Percentiles rank a stretch among this genome's conserved stretches.
Conservation (phyloP, 106 monocot species). For the Narthecium ossifragum region DNA sequence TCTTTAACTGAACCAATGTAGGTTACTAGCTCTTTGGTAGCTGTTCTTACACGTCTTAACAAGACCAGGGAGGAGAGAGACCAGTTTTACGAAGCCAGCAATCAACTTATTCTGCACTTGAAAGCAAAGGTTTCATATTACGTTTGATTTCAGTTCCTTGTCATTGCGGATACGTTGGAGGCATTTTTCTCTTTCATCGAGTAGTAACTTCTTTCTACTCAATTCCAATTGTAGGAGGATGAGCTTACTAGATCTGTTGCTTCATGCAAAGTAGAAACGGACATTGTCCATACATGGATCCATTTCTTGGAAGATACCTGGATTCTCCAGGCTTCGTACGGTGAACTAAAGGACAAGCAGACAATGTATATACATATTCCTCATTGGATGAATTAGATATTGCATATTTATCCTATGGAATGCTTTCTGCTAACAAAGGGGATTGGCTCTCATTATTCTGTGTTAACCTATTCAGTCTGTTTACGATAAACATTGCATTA, state of each 20-base stretch:
- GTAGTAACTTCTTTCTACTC: constrained; percentile 3
- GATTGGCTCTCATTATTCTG: not conserved
- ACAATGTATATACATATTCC: constrained; percentile 35
- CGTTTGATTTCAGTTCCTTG: not conserved
- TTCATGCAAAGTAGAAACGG: constrained; percentile 79
- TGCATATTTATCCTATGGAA: not conserved
- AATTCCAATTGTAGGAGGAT: constrained; percentile 52
- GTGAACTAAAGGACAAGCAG: constrained; percentile 66
- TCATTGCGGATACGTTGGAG: not conserved
- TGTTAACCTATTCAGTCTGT: not conserved
- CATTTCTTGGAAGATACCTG: constrained; percentile 94
- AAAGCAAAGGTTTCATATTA: constrained; percentile 64
- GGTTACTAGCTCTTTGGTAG: constrained; percentile 64
- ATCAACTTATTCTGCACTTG: constrained; percentile 71
- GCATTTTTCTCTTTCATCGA: not conserved
- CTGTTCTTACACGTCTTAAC: constrained; percentile 50
- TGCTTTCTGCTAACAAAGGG: not conserved
- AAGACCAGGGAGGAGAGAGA: constrained; percentile 95
- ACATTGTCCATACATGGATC: constrained; percentile 77
- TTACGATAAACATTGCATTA: not conserved
- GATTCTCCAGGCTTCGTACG: constrained; percentile 54
- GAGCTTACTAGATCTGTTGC: constrained; percentile 81
- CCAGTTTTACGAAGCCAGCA: constrained; percentile 94
- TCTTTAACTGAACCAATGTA: constrained; percentile 13
- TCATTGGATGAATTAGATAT: not conserved